phyloP scores from a whole-genome alignment of 1,139 yeast genomes.

The Arxiozyma heterogenica region DNA sequence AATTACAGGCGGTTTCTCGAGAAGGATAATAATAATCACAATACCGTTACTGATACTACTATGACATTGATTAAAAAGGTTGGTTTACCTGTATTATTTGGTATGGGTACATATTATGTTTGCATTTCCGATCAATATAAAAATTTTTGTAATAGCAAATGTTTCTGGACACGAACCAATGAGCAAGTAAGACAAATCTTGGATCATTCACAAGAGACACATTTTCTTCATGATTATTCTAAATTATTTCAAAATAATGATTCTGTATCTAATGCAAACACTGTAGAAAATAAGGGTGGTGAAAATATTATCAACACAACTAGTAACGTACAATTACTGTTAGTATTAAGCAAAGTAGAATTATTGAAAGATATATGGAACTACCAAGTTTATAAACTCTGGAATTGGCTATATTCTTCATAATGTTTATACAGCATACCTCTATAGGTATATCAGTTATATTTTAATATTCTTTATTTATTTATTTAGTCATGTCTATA shows the following conservation, averaged over 20 bases:
- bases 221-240: neutral
- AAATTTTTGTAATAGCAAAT: too few species aligned
- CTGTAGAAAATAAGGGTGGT: too few species aligned
- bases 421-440: neutral
- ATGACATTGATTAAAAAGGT: neutral
- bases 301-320: neutral
- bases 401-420: neutral
- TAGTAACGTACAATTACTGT: neutral
- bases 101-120: neutral
- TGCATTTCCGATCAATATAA: neutral
- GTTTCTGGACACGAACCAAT: neutral
- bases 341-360: neutral
- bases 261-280: neutral
- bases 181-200: neutral
- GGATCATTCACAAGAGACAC: neutral
- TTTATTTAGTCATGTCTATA: too few species aligned
- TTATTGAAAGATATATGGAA: conserved; percentile 27
- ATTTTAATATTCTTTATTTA: neutral
- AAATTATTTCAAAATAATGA: neutral
- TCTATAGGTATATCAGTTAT: neutral
- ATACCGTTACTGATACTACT: too few species aligned
- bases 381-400: conserved; percentile 14
- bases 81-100: neutral
- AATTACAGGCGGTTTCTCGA: too few species aligned
- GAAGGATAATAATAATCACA: too few species aligned